Evolutionary conservation across 805 yeast genomes (phyloP), one percentile per base, ranked within the genome.

Genomic region (Starmerella apicola): DNA sequence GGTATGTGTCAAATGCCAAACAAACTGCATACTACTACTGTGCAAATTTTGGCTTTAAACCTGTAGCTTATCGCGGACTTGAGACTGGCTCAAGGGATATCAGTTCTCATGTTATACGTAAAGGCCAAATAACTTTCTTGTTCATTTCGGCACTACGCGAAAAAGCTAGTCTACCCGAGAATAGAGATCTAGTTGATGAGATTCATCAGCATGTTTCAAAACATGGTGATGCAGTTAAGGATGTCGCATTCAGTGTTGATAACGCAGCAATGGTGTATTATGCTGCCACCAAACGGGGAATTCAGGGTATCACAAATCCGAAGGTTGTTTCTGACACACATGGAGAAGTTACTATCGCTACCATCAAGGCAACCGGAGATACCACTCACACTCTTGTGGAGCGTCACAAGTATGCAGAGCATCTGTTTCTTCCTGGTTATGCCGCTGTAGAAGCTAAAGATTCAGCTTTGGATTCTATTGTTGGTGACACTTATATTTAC

Each of bases 161-260:
- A 6, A 29, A 39, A 5, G 54, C 60, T 9, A 52, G 49, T 5
- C 52, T 48, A 15, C 46, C 55, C 7, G 54, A 48, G 21, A 58
- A 56, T 33, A 38, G 47, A 24, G 26, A 19, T 6, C 40, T 45
- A 16, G 53, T 65, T 17, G 44, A 60, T 8, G 64, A 60, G 22
- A 68, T 76, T 18, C 70, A 67, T 44, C 50, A 56, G 10, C 76
- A 71, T 48, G 58, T 76, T 6, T 51, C 55, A 5, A 55, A 50
- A 4, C 94, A 83, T 56, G 88, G 93, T 1, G 86, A 81, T 53
- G 81, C 83, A 4, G 82, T 82, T n/a, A 73, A 73, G 55, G 91
- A 83, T 52, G 72, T 83, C 9, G 71, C 83, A 0, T 78, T 82
- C 50, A 54, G 53, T n/a, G 88, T 81, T 0, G 61, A 58, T 4